Conservation (phyloP, 2,329 filamentous ascomycete species). For the Dactylella cylindrospora region DNA sequence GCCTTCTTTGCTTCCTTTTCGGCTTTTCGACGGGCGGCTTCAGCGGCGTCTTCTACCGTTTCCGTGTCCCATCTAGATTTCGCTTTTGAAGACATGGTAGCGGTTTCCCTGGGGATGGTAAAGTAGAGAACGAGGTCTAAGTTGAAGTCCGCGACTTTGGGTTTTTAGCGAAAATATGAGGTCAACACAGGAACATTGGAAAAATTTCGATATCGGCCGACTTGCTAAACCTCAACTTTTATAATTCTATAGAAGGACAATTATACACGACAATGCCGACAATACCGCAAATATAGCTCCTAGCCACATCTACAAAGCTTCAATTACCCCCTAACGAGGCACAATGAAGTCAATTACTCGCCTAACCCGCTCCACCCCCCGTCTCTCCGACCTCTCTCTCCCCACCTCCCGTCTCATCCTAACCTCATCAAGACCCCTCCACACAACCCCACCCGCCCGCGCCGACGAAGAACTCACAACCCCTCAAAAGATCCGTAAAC, state of each 20-base stretch:
- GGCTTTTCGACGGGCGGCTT: constrained; percentile 74
- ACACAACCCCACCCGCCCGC: constrained; percentile 8
- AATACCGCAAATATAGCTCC: constrained; percentile 1
- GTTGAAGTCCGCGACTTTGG: too few relatives aligned
- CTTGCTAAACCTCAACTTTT: background rate
- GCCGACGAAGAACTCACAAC: constrained; percentile 25
- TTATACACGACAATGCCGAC: constrained; percentile 14
- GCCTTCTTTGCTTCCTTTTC: constrained; percentile 66
- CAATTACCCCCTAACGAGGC: background rate
- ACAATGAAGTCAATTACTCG: constrained; percentile 29
- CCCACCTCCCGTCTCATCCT: constrained; percentile 1
- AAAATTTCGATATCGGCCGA: background rate
- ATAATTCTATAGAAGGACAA: background rate
- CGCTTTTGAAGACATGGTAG: constrained; percentile 61
- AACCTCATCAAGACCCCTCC: constrained; percentile 6
- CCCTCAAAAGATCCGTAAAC: constrained; percentile 21
- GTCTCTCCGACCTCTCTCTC: constrained; percentile 20
- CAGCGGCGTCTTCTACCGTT: constrained; percentile 74
- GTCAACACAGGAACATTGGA: constrained; percentile 33
- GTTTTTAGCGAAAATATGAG: too few relatives aligned
- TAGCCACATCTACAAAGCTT: background rate
- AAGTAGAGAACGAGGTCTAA: constrained; percentile 7
- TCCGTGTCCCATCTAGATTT: constrained; percentile 87
- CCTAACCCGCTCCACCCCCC: constrained; percentile 26
- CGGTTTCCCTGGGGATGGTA: too few relatives aligned